Percentiles rank a stretch among this genome's conserved stretches.
phyloP scores from a whole-genome alignment of 169 alveolate genomes.

The Eimeria praecox region DNA sequence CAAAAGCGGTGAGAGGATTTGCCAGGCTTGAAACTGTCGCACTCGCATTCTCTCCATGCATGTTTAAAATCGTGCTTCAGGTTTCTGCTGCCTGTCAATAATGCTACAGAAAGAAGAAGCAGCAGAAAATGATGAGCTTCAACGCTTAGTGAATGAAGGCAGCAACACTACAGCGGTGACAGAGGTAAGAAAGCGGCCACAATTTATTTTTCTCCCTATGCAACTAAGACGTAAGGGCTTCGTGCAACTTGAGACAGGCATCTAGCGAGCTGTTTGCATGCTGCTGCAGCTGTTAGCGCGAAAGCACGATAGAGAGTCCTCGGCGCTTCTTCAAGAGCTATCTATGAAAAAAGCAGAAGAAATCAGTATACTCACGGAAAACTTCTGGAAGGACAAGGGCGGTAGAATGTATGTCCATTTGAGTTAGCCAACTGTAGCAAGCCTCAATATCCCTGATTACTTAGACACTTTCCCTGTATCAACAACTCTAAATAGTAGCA shows the following conservation, averaged over 20 bases:
- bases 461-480: not conserved
- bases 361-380: constrained; percentile 40
- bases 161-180: constrained; percentile 64
- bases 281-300: constrained; percentile 72
- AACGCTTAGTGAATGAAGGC: constrained; percentile 46
- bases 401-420: constrained; percentile 38
- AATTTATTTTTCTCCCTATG: not conserved
- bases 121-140: constrained; percentile 34
- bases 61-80: not conserved
- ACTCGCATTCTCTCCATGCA: not conserved
- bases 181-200: constrained; percentile 44
- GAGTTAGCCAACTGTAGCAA: not conserved
- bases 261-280: not conserved
- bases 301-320: constrained; percentile 15
- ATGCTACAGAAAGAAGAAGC: constrained; percentile 46
- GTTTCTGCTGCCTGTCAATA: not conserved
- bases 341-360: constrained; percentile 63
- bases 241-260: not conserved
- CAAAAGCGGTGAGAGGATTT: not conserved
- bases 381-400: constrained; percentile 67
- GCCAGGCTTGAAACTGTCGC: not conserved
- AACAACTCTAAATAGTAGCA: not conserved
- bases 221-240: not conserved
- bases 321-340: constrained; percentile 59
- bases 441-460: not conserved